Base-by-base conservation (phyloP, 331 rosid species). In the Telfairia occidentalis region DNA sequence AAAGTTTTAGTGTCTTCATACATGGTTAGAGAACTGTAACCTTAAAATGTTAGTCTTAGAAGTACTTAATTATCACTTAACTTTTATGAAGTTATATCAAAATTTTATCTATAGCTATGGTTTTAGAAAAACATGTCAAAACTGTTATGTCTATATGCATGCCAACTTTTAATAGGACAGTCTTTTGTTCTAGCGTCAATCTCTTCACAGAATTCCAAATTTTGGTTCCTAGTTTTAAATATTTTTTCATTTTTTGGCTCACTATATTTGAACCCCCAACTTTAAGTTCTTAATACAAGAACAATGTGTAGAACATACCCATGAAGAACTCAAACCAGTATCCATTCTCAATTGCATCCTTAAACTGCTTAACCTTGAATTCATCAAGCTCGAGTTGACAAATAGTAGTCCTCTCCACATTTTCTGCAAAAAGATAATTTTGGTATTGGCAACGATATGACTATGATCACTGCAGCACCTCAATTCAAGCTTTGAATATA, bases 291-390 rank as follows among this genome's bases (percentile, higher is more conserved):
- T 42, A 26, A 10, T 11, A 63, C 45, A 10, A 64, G 38, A 45
- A 37, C 57, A 28, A n/a, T 26, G 5, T 28, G 32, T 3, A 45
- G 9, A 52, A 72, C 53, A 65, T 88, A 94, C 98, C 98, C 90
- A 95, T 85, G 83, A 95, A 95, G 83, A 95, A 92, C 82, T 95
- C 99, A 82, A 95, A 83, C 99, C 99, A 95, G 86, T 95, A 91
- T 76, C 84, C 89, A 76, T 81, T 95, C 87, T 90, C 97, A 55
- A 95, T 86, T 79, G 99, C 99, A 76, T 95, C 93, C 89, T 85
- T 91, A 87, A 95, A 95, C 43, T 87, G 99, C 81, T 86, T 88
- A 82, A 84, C 93, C 58, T 84, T 90, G 32, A 84, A 82, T 9
- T 86, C 93, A 32, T 90, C 82, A 40, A 92, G 93, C 34, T 81